Percentiles rank a stretch among this genome's conserved stretches.
Conservation (phyloP, 805 yeast genomes). For the Grigorovia transvaalensis region DNA sequence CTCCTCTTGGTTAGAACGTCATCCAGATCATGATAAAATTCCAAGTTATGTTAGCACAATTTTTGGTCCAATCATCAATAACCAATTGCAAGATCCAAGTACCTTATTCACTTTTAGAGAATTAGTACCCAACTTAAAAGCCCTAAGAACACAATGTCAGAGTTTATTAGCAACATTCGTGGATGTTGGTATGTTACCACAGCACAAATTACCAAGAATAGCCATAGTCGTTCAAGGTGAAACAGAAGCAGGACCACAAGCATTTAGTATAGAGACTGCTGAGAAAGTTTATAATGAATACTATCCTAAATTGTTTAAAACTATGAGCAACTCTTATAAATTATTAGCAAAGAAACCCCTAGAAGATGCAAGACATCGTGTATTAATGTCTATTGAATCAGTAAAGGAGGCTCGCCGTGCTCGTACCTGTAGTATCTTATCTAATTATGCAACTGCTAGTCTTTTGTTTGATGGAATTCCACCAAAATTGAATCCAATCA, state of each 20-base stretch:
- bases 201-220: slow-evolving; percentile 62
- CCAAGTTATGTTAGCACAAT: slow-evolving; percentile 23
- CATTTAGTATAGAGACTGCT: slow-evolving; percentile 73
- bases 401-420: slow-evolving; percentile 43
- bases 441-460: slow-evolving; percentile 72
- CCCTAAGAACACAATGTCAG: slow-evolving; percentile 79
- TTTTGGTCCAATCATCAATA: slow-evolving; percentile 31
- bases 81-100: slow-evolving; percentile 20
- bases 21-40: slow-evolving; percentile 10
- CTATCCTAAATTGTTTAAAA: slow-evolving; percentile 52
- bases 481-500: slow-evolving; percentile 75
- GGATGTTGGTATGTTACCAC: slow-evolving; percentile 63
- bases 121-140: slow-evolving; percentile 73
- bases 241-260: slow-evolving; percentile 85
- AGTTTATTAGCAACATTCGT: slow-evolving; percentile 70
- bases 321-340: slow-evolving; percentile 58
- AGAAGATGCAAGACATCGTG: slow-evolving; percentile 68
- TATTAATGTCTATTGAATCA: slow-evolving; percentile 54
- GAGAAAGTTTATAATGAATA: slow-evolving; percentile 54
- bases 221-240: slow-evolving; percentile 93
- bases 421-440: slow-evolving; percentile 50
- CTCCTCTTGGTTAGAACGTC: slow-evolving; percentile 12
- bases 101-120: slow-evolving; percentile 57
- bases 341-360: slow-evolving; percentile 61
- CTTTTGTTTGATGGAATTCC: slow-evolving; percentile 58